phyloP scores from a whole-genome alignment of 768 basidiomycete genomes.

The Clathrus columnatus region DNA sequence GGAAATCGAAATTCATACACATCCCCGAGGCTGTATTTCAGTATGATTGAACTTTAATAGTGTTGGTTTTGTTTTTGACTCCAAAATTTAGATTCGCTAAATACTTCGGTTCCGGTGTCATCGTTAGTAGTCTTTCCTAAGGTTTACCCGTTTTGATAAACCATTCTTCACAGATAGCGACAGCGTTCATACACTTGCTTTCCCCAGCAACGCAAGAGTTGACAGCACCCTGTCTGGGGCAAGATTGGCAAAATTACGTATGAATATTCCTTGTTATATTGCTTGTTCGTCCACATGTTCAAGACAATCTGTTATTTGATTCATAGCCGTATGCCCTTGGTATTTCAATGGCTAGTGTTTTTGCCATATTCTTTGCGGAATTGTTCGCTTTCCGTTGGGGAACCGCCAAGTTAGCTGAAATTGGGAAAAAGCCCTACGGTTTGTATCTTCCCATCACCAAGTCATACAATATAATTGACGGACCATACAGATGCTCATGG shows the following conservation, averaged over 20 bases:
- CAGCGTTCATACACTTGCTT: conserved; percentile 81
- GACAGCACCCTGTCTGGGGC: conserved; percentile 55
- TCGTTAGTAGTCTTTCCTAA: conserved; percentile 37
- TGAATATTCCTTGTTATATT: conserved; percentile 21
- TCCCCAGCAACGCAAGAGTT: conserved; percentile 68
- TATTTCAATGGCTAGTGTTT: conserved; percentile 73
- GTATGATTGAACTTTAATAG: conserved; percentile 32
- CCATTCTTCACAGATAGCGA: conserved; percentile 57
- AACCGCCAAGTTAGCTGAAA: conserved; percentile 52
- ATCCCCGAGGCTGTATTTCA: conserved; percentile 61
- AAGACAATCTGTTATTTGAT: not conserved
- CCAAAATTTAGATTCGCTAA: conserved; percentile 59
- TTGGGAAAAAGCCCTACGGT: conserved; percentile 56
- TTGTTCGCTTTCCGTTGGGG: conserved; percentile 85
- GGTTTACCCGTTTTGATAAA: not conserved
- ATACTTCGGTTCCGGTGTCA: conserved; percentile 86
- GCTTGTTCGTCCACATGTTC: conserved; percentile 6
- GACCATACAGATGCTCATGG: conserved; percentile 51
- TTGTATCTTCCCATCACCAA: conserved; percentile 14
- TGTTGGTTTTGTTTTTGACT: not conserved
- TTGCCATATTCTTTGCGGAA: conserved; percentile 77
- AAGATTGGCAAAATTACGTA: conserved; percentile 70
- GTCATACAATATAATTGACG: not conserved
- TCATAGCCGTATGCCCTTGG: conserved; percentile 73
- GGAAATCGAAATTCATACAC: conserved; percentile 38